phyloP scores from a whole-genome alignment of 371 early-diverging fungal species.

The Mortierella sp. region DNA sequence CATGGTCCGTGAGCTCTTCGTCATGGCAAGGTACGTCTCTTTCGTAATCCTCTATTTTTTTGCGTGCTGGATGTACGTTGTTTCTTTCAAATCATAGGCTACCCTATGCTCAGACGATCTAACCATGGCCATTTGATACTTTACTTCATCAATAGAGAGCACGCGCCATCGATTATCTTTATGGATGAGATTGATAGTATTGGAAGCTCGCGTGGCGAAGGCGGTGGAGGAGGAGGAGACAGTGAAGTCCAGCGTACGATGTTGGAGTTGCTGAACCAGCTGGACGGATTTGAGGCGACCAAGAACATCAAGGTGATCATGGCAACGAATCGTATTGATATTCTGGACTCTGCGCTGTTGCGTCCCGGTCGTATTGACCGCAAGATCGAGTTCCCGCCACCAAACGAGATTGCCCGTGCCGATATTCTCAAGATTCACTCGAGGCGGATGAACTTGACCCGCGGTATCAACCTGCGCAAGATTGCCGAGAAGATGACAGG shows the following conservation, averaged over 20 bases:
- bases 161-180: constrained; percentile 99
- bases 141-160: constrained; percentile 69
- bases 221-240: constrained; percentile 90
- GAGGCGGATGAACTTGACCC: constrained; percentile 99
- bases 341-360: constrained; percentile 97
- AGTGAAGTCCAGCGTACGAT: constrained; percentile 99
- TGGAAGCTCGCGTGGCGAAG: constrained; percentile 95
- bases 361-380: constrained; percentile 99
- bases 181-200: constrained; percentile 99
- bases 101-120: neutral
- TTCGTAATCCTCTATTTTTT: neutral
- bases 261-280: constrained; percentile 99
- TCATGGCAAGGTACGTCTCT: constrained; percentile 92
- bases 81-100: neutral
- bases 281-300: constrained; percentile 99
- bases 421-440: constrained; percentile 99
- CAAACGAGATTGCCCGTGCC: constrained; percentile 96
- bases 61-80: too few relatives aligned
- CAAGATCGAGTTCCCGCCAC: constrained; percentile 99
- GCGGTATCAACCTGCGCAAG: constrained; percentile 97
- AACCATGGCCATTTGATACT: neutral
- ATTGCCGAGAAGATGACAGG: constrained; percentile 98
- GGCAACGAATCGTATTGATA: constrained; percentile 99
- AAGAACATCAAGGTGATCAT: constrained; percentile 99
- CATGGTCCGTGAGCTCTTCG: constrained; percentile 99